Evolutionary conservation across 2,329 filamentous ascomycete genomes (phyloP).

Genomic region (Colletotrichum higginsianum): DNA sequence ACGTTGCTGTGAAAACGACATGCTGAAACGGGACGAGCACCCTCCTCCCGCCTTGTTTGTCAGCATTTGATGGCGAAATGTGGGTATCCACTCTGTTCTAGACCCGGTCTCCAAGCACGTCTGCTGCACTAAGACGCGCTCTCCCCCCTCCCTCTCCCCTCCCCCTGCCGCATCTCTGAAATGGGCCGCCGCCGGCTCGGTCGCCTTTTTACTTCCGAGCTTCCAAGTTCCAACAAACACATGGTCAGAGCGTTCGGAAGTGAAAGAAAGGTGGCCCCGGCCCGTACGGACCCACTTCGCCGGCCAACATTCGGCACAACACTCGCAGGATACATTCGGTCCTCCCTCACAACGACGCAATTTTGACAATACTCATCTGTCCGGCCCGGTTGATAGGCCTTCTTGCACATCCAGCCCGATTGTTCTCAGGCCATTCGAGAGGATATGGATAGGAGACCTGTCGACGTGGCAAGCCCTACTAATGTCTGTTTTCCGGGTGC

Average conservation of each 20-base stretch:
- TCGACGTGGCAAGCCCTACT: not conserved
- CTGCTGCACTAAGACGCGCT: not conserved
- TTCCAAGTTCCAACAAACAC: constrained; percentile 22
- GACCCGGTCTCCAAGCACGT: not conserved
- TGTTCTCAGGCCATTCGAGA: not conserved
- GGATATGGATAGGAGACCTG: not conserved
- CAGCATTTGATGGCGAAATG: constrained; percentile 7
- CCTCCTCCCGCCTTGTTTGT: constrained; percentile 16
- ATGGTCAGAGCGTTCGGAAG: constrained; percentile 37
- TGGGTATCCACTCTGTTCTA: not conserved
- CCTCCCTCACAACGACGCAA: constrained; percentile 13
- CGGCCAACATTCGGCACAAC: constrained; percentile 24
- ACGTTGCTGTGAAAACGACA: constrained; percentile 14
- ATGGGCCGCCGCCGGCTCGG: not conserved
- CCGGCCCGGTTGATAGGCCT: not conserved
- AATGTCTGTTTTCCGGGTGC: not conserved
- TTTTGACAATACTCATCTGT: not conserved
- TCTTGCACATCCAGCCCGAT: not conserved
- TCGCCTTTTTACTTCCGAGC: not conserved
- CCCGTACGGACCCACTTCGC: constrained; percentile 26
- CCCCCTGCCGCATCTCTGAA: not conserved
- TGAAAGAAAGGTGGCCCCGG: constrained; percentile 11
- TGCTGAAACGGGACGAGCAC: not conserved
- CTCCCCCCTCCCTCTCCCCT: not conserved
- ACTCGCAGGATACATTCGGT: not conserved